Conservation (phyloP, 805 yeast species). For the Zygoascus bituminiphila region DNA sequence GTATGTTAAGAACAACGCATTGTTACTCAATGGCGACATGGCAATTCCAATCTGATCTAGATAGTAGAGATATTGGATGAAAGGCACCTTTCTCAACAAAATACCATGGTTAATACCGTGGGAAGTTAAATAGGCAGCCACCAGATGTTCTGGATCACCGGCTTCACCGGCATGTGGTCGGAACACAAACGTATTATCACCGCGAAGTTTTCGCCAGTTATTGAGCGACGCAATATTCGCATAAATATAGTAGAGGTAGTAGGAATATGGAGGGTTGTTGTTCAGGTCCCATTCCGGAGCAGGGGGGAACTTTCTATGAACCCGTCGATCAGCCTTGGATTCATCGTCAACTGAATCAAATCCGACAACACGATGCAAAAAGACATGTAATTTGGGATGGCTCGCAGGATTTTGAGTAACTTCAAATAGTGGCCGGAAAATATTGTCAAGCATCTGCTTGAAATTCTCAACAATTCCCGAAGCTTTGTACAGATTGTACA, state of each 20-base stretch:
- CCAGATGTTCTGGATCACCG: constrained; percentile 98
- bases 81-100: constrained; percentile 84
- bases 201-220: constrained; percentile 66
- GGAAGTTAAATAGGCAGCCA: constrained; percentile 78
- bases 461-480: constrained; percentile 62
- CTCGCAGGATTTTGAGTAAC: constrained; percentile 76
- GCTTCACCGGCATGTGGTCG: constrained; percentile 99
- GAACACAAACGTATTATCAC: constrained; percentile 82
- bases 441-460: constrained; percentile 66
- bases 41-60: constrained; percentile 95
- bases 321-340: constrained; percentile 78
- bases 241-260: constrained; percentile 81
- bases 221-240: constrained; percentile 83
- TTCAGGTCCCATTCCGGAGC: constrained; percentile 73
- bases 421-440: constrained; percentile 84
- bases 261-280: constrained; percentile 94
- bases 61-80: constrained; percentile 86
- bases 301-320: constrained; percentile 75
- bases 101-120: constrained; percentile 96
- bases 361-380: constrained; percentile 90
- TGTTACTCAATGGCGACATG: constrained; percentile 96
- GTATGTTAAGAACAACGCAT: constrained; percentile 89
- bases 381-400: constrained; percentile 86
- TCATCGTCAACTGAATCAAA: constrained; percentile 99
- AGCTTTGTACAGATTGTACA: constrained; percentile 81